These are phyloP conservation scores for Monsonia emarginata DNA, from an alignment of 441 rosid species.

Conservation along the genomic window DNA sequence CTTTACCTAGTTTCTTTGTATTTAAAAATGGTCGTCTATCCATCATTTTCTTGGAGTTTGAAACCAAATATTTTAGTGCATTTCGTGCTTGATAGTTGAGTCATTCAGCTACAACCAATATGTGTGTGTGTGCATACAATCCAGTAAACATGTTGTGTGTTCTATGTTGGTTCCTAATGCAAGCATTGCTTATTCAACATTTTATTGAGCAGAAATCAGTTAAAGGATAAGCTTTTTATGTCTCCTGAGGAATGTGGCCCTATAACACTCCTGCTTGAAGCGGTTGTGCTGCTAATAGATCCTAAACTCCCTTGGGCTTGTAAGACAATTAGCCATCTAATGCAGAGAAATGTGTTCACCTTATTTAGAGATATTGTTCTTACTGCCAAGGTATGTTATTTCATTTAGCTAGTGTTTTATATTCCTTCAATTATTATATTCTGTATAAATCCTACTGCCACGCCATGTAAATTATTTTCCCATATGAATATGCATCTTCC, in stretches of 20 bases:
- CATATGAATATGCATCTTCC: not conserved
- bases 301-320: conserved; percentile 88
- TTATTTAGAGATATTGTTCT: conserved; percentile 59
- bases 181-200: conserved; percentile 21
- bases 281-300: conserved; percentile 52
- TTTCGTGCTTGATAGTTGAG: not conserved
- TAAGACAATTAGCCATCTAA: conserved; percentile 56
- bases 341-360: conserved; percentile 43
- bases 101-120: not conserved
- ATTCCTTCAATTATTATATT: not conserved
- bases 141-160: no score
- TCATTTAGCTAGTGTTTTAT: conserved; percentile 4
- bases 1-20: not conserved
- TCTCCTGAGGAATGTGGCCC: conserved; percentile 38
- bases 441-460: not conserved
- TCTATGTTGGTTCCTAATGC: conserved; percentile 13
- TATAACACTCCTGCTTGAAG: conserved; percentile 53
- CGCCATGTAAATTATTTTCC: not conserved
- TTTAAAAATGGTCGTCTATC: not conserved
- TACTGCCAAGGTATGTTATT: conserved; percentile 45
- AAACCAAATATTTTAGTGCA: not conserved
- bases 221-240: conserved; percentile 49
- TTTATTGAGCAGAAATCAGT: conserved; percentile 40
- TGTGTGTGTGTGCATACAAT: no score
- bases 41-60: not conserved